Evolutionary conservation across 1,284 basidiomycete species (phyloP).

Genomic region (Cystobasidiaceae sp.): DNA sequence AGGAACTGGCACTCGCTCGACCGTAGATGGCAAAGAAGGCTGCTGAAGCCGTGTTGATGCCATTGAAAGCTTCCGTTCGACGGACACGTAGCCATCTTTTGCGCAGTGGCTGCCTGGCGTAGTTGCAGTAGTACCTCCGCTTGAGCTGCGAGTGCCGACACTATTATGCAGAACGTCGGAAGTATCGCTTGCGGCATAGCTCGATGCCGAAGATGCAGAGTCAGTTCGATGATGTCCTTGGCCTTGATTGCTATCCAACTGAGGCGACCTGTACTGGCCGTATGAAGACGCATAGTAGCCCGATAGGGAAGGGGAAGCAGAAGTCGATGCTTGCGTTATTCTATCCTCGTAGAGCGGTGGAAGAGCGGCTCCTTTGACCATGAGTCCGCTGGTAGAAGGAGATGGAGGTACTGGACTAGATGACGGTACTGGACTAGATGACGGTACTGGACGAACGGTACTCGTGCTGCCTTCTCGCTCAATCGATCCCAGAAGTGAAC

Average conservation of each 20-base stretch:
- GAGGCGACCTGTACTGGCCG: neutral
- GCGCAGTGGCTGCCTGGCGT: constrained; percentile 15
- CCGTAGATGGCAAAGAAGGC: too few relatives aligned
- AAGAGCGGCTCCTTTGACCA: too few relatives aligned
- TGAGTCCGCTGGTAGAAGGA: neutral
- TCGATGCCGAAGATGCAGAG: constrained; percentile 24
- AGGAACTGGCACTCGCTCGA: neutral
- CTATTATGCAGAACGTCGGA: constrained; percentile 28
- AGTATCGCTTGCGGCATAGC: constrained; percentile 30
- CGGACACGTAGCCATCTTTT: neutral
- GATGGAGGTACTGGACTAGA: neutral
- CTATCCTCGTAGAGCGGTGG: too few relatives aligned
- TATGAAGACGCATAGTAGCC: neutral
- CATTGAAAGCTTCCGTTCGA: neutral
- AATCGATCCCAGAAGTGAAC: neutral
- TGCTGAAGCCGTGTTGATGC: neutral
- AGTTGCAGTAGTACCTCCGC: constrained; percentile 28
- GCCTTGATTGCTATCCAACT: neutral
- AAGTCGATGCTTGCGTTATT: too few relatives aligned
- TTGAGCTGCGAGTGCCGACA: constrained; percentile 16
- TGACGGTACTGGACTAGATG: too few relatives aligned
- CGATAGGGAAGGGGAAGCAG: too few relatives aligned
- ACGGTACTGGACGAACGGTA: neutral
- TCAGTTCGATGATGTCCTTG: neutral
- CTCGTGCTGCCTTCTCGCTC: neutral